Evolutionary conservation across 441 rosid genomes (phyloP), one percentile per base, ranked within the genome.

Genomic region (Mallotus repandus): DNA sequence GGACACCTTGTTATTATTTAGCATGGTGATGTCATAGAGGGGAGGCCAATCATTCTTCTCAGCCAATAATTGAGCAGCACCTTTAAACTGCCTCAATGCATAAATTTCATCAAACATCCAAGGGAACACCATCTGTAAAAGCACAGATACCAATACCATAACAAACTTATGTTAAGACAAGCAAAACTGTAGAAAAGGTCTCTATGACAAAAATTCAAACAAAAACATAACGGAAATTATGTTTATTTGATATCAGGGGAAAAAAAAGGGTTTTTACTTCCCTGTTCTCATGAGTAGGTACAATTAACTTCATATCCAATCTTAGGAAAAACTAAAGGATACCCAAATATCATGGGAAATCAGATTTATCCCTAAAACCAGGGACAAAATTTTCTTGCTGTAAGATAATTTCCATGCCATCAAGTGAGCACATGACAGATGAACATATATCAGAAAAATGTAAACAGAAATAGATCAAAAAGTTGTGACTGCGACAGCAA

Each of bases 101-200:
- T 87, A 86, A 81, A 91, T 81, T 81, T 96, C 98, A 68, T 93
- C 97, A 76, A 93, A 91, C 97, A 93, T 90, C 98, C 99, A 93
- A 21, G 97, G 97, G 75, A 90, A 91, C 70, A 89, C 75, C 97
- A 93, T 96, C 98, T 96, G 81, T 58, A 68, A 38, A 70, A 74
- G 72, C 62, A 74, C 59, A 55, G 66, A 70, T 50, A 75, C 63
- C 41, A 43, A 21, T n/a, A 50, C 63, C 38, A 63, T 50, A 66
- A 21, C 71, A 59, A 63, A 54, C 35, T 13, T 54, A 65, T 46
- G 38, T 8, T 58, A n/a, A 57, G 29, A 13, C n/a, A 67, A 68
- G 25, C n/a, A 64, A 68, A 72, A 72, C n/a, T 35, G 43, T 18
- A 35, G 68, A 22, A 18, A 15, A 59, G 57, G 14, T 6, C 12